Evolutionary conservation across 305 asterid species (phyloP).

Genomic region (Petunia hybrid): DNA sequence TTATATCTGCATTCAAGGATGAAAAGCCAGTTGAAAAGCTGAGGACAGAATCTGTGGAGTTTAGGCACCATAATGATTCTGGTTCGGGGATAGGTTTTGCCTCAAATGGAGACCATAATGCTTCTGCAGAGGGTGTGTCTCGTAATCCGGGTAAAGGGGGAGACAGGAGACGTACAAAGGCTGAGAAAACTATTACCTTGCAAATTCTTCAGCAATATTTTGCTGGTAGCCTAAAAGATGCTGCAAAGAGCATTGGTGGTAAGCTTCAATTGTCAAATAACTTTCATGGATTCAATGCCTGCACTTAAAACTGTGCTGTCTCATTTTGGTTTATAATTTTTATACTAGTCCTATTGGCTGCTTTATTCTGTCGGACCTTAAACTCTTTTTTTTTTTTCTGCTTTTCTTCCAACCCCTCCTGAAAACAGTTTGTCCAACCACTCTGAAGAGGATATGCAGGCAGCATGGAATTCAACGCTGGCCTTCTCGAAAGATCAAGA

Average conservation of each 20-base stretch:
- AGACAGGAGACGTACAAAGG: constrained; percentile 72
- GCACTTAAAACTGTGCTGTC: constrained; percentile 8
- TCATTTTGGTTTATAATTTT: neutral
- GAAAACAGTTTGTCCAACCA: constrained; percentile 85
- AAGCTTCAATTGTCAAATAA: constrained; percentile 42
- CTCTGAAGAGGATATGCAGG: constrained; percentile 98
- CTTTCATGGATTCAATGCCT: neutral
- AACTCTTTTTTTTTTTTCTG: neutral
- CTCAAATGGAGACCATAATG: constrained; percentile 43
- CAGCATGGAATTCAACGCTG: constrained; percentile 91
- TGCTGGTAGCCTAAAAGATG: constrained; percentile 94
- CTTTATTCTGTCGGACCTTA: neutral
- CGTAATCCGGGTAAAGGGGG: constrained; percentile 45
- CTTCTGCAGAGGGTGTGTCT: constrained; percentile 56
- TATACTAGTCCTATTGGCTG: constrained; percentile 4
- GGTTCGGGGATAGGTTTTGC: constrained; percentile 46
- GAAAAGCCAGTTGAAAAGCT: constrained; percentile 42
- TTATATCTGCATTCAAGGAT: constrained; percentile 42
- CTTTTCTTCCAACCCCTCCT: neutral
- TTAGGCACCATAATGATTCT: constrained; percentile 41
- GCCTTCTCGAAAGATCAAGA: constrained; percentile 96
- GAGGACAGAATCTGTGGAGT: constrained; percentile 38
- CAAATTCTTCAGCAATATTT: constrained; percentile 86
- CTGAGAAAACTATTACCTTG: constrained; percentile 78
- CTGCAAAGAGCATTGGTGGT: constrained; percentile 93